Percentiles rank a stretch among this genome's conserved stretches.
These are phyloP conservation scores for Microdochium nivale DNA, from an alignment of 2,329 filamentous ascomycete species.

Conservation along the genomic window DNA sequence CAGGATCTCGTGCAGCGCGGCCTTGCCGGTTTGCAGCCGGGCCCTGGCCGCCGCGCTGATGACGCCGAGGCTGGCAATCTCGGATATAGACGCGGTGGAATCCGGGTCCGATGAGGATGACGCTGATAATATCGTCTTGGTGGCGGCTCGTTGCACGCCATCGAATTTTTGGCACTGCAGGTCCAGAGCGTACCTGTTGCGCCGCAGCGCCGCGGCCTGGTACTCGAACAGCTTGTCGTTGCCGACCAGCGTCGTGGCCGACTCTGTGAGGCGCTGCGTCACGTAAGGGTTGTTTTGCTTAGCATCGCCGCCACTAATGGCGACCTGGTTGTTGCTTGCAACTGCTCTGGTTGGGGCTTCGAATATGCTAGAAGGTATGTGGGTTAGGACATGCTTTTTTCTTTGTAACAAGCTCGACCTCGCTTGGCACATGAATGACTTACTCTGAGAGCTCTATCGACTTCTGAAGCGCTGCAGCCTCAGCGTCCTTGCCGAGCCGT, in stretches of 20 bases:
- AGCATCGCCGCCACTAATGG: slow-evolving; percentile 23
- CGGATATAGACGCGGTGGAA: slow-evolving; percentile 11
- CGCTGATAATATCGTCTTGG: slow-evolving; percentile 25
- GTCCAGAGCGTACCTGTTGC: slow-evolving; percentile 57
- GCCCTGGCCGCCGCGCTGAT: slow-evolving; percentile 66
- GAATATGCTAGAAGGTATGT: slow-evolving; percentile 39
- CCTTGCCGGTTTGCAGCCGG: slow-evolving; percentile 52
- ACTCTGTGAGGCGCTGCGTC: slow-evolving; percentile 51
- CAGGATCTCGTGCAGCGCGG: slow-evolving; percentile 61
- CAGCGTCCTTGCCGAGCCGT: slow-evolving; percentile 54
- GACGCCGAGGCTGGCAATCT: slow-evolving; percentile 34
- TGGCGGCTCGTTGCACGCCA: slow-evolving; percentile 46
- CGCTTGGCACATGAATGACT: slow-evolving; percentile 22
- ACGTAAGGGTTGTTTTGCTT: slow-evolving; percentile 55
- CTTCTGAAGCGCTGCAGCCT: slow-evolving; percentile 55
- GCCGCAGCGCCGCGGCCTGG: slow-evolving; percentile 52
- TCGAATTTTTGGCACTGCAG: slow-evolving; percentile 59
- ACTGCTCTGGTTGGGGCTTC: slow-evolving; percentile 60
- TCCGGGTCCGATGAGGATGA: slow-evolving; percentile 13
- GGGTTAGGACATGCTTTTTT: neutral
- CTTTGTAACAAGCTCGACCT: neutral
- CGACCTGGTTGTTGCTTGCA: slow-evolving; percentile 53
- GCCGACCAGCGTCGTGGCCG: slow-evolving; percentile 39
- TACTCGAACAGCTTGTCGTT: slow-evolving; percentile 64
- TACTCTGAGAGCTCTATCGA: slow-evolving; percentile 55